phyloP scores from a whole-genome alignment of 495 filamentous ascomycete species.

The Talaromyces thailandensis region DNA sequence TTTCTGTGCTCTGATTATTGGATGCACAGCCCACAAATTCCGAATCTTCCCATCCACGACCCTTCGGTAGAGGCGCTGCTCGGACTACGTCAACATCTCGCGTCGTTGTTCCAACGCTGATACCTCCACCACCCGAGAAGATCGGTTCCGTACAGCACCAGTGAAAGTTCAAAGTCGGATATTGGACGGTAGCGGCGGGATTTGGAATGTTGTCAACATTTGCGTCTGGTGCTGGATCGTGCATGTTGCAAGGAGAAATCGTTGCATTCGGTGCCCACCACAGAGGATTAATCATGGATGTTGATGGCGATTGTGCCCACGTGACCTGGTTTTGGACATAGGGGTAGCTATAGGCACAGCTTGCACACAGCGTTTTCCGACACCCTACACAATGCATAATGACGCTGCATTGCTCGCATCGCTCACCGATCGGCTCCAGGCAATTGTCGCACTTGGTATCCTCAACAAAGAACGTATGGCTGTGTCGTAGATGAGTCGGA shows the following conservation, averaged over 20 bases:
- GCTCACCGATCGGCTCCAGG: conserved; percentile 40
- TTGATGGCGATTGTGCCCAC: conserved; percentile 11
- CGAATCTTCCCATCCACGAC: conserved; percentile 45
- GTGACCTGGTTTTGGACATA: conserved; percentile 30
- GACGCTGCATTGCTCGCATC: conserved; percentile 55
- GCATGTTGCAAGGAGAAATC: conserved; percentile 48
- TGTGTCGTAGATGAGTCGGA: conserved; percentile 45
- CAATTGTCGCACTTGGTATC: conserved; percentile 47
- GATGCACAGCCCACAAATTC: conserved; percentile 38
- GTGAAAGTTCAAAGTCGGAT: conserved; percentile 43
- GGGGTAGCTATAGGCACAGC: conserved; percentile 50
- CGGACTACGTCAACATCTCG: conserved; percentile 47
- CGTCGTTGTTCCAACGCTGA: conserved; percentile 44
- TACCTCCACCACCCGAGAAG: conserved; percentile 54
- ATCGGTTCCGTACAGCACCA: conserved; percentile 58
- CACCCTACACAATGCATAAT: conserved; percentile 57
- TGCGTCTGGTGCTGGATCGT: conserved; percentile 29
- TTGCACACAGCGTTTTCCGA: conserved; percentile 51
- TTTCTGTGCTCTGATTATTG: conserved; percentile 35
- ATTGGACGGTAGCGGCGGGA: conserved; percentile 16
- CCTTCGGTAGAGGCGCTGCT: conserved; percentile 46
- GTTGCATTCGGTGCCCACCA: conserved; percentile 53
- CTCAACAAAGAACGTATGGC: conserved; percentile 45
- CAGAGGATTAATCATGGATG: conserved; percentile 19
- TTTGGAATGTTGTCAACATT: conserved; percentile 26